These are phyloP conservation scores for Boletus tylopilopsis DNA, from an alignment of 768 basidiomycete genomes.

Conservation along the genomic window DNA sequence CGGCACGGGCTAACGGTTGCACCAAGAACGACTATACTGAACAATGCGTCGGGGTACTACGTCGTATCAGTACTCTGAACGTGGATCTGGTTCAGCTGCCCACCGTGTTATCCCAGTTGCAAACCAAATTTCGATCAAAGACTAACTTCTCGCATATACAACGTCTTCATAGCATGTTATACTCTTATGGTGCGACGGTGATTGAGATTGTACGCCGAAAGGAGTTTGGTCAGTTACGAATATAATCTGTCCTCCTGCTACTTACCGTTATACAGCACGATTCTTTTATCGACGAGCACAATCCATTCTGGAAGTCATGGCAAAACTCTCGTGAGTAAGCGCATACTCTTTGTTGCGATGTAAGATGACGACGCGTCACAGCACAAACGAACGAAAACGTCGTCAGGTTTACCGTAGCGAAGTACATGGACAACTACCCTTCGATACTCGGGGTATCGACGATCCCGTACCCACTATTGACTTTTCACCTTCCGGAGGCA, in stretches of 20 bases:
- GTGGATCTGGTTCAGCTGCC: slow-evolving; percentile 77
- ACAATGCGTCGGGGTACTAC: slow-evolving; percentile 61
- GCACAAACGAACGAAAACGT: slow-evolving; percentile 74
- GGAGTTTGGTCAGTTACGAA: slow-evolving; percentile 62
- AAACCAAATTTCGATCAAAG: slow-evolving; percentile 68
- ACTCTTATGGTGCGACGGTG: slow-evolving; percentile 88
- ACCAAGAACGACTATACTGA: slow-evolving; percentile 68
- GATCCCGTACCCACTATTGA: slow-evolving; percentile 77
- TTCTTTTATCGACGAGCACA: slow-evolving; percentile 82
- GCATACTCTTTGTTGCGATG: neutral
- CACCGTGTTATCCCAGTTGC: slow-evolving; percentile 56
- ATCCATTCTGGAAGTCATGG: slow-evolving; percentile 81
- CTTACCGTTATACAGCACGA: slow-evolving; percentile 43
- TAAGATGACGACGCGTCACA: slow-evolving; percentile 27
- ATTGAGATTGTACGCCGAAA: slow-evolving; percentile 88
- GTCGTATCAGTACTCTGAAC: slow-evolving; percentile 77
- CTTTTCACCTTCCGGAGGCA: slow-evolving; percentile 66
- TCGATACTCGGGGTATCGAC: slow-evolving; percentile 77
- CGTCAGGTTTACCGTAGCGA: slow-evolving; percentile 84
- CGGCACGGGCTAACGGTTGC: neutral
- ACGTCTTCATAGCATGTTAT: slow-evolving; percentile 83
- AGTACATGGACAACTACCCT: slow-evolving; percentile 82
- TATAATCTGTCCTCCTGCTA: neutral
- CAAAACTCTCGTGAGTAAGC: slow-evolving; percentile 73
- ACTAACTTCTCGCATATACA: slow-evolving; percentile 90